Evolutionary conservation across 352 stramenopile species (phyloP).

Genomic region (Pythium rhizo-oryzae): DNA sequence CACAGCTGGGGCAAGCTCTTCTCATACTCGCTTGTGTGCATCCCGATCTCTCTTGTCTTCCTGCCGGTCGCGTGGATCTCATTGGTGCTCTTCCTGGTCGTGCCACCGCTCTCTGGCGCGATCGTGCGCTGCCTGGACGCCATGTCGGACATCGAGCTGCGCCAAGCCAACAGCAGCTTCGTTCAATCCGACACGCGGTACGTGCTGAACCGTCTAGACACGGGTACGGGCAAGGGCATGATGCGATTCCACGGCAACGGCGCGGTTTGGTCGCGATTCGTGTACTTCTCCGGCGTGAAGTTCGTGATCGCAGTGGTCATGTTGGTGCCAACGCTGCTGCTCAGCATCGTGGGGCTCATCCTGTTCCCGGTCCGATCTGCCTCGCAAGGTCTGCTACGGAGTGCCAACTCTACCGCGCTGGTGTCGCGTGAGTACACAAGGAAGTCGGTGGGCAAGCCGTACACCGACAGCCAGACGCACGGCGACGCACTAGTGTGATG

Average conservation of each 20-base stretch:
- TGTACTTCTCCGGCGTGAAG: constrained; percentile 70
- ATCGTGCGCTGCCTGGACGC: constrained; percentile 65
- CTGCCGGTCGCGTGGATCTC: constrained; percentile 58
- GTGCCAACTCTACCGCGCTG: constrained; percentile 52
- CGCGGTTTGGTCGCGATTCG: constrained; percentile 66
- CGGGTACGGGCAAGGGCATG: constrained; percentile 26
- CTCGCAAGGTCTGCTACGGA: constrained; percentile 41
- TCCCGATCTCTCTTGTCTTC: constrained; percentile 59
- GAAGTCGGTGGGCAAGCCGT: constrained; percentile 56
- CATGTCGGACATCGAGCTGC: constrained; percentile 77
- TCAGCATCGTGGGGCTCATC: constrained; percentile 54
- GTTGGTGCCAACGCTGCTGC: constrained; percentile 54
- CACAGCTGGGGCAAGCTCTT: constrained; percentile 71
- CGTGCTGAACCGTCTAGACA: constrained; percentile 59
- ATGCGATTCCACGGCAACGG: constrained; percentile 63
- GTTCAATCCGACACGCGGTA: constrained; percentile 50
- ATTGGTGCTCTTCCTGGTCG: constrained; percentile 58
- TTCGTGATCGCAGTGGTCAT: constrained; percentile 63
- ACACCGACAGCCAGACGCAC: constrained; percentile 28
- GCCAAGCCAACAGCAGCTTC: constrained; percentile 70
- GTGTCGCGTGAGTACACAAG: constrained; percentile 76
- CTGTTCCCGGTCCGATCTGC: constrained; percentile 58
- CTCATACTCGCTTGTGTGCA: constrained; percentile 57
- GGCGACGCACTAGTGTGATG: constrained; percentile 31
- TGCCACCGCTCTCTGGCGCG: constrained; percentile 50